phyloP scores from a whole-genome alignment of 805 yeast species.

The Starmerella riodocensis region DNA sequence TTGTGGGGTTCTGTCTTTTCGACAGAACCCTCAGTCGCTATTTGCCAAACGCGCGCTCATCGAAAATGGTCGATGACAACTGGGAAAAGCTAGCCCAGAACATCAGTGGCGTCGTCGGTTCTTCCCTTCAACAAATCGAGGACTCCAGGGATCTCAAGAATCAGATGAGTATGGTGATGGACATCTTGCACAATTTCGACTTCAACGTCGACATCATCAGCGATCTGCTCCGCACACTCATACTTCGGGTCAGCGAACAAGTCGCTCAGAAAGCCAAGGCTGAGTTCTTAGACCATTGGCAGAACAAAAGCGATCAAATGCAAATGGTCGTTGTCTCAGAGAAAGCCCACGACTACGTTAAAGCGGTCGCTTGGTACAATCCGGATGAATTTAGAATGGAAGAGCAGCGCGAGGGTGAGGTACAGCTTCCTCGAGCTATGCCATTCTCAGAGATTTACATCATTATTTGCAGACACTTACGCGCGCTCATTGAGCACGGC shows the following conservation, averaged over 20 bases:
- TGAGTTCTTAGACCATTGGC: slow-evolving; percentile 50
- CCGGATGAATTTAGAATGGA: slow-evolving; percentile 34
- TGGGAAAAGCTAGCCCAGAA: slow-evolving; percentile 52
- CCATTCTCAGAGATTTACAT: slow-evolving; percentile 87
- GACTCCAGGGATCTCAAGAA: slow-evolving; percentile 36
- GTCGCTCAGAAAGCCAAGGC: slow-evolving; percentile 42
- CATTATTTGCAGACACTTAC: slow-evolving; percentile 64
- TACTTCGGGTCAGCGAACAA: slow-evolving; percentile 47
- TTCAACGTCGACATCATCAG: slow-evolving; percentile 49
- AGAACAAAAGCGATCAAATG: slow-evolving; percentile 79
- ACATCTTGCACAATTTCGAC: slow-evolving; percentile 61
- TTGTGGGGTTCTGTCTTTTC: slow-evolving; percentile 63
- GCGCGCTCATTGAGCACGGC: slow-evolving; percentile 51
- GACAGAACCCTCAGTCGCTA: slow-evolving; percentile 52
- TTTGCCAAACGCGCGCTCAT: slow-evolving; percentile 50
- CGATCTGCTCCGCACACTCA: slow-evolving; percentile 44
- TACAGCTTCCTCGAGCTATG: slow-evolving; percentile 45
- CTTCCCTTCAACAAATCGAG: slow-evolving; percentile 24
- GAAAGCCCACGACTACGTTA: slow-evolving; percentile 48
- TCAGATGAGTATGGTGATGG: slow-evolving; percentile 54
- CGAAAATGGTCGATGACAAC: slow-evolving; percentile 52
- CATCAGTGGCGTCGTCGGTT: slow-evolving; percentile 20
- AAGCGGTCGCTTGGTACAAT: slow-evolving; percentile 57
- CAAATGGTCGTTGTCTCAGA: slow-evolving; percentile 58
- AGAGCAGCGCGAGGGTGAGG: slow-evolving; percentile 13